phyloP scores from a whole-genome alignment of 2,329 filamentous ascomycete genomes.

The Malbranchea zuffiana region DNA sequence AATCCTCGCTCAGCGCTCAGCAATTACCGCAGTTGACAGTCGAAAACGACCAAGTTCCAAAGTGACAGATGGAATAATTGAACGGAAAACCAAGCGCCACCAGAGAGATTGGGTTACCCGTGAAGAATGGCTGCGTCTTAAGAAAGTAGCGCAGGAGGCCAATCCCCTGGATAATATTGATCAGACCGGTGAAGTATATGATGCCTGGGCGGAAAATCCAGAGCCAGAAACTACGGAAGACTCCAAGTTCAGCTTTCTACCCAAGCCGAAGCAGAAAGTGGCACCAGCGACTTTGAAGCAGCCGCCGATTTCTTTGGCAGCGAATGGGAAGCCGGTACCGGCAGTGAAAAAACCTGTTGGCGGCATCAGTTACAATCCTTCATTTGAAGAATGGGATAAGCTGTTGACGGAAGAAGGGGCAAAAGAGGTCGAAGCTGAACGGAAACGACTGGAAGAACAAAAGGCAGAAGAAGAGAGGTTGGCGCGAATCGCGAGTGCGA shows the following conservation, averaged over 20 bases:
- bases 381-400: constrained; percentile 73
- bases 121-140: constrained; percentile 70
- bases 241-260: constrained; percentile 53
- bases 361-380: constrained; percentile 86
- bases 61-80: constrained; percentile 61
- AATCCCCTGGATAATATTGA: constrained; percentile 43
- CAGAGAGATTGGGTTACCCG: constrained; percentile 70
- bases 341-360: constrained; percentile 68
- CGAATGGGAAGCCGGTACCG: constrained; percentile 66
- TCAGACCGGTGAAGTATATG: constrained; percentile 46
- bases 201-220: constrained; percentile 59
- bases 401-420: constrained; percentile 63
- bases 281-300: constrained; percentile 65
- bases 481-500: constrained; percentile 61
- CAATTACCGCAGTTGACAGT: constrained; percentile 63
- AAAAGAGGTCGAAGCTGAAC: constrained; percentile 69
- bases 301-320: constrained; percentile 69
- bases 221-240: constrained; percentile 33
- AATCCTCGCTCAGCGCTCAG: constrained; percentile 76
- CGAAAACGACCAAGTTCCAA: constrained; percentile 65
- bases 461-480: constrained; percentile 55
- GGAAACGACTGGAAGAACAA: constrained; percentile 57
- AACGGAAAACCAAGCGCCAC: constrained; percentile 57
- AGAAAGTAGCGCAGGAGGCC: constrained; percentile 62
- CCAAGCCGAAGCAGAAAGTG: constrained; percentile 54